Base-by-base conservation (phyloP, 75 land plant species). In the Adiantum capillusveneris region DNA sequence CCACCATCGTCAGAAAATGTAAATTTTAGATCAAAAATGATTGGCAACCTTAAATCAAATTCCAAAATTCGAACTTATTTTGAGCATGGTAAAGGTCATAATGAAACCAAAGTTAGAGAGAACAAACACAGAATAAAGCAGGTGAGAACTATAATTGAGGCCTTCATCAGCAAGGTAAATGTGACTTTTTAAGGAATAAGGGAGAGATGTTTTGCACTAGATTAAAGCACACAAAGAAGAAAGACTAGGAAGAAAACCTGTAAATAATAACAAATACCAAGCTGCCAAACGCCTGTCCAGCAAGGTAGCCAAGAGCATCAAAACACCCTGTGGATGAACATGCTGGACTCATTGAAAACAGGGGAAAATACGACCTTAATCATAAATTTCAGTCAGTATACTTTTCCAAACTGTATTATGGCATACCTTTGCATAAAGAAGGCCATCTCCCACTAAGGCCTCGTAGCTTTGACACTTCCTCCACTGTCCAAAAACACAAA, bases 211-310 rank as follows among this genome's bases (percentile, higher is more conserved):
- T n/a, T n/a, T n/a, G n/a, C n/a, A n/a, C n/a, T n/a, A n/a, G n/a
- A n/a, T n/a, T n/a, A n/a, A n/a, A n/a, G n/a, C n/a, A n/a, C n/a
- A 17, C 3, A 46, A n/a, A 17, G 21, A 46, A 17, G 14, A 46
- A 20, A 5, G 14, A 46, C 5, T 46, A 46, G 37, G 7, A 34
- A 34, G 37, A 25, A 5, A 11, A 53, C 55, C 55, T 24, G 55
- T 27, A 53, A 24, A 53, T 6, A 22, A 24, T 53, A 53, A 25
- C 28, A 53, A 25, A 25, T 53, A 53, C 55, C 55, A 53, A 26
- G 55, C 55, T 25, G 55, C 55, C 28, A 53, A 53, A 13, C 55
- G 55, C 55, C 29, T 24, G 25, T 53, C 55, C 1, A 53, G 25
- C 28, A 53, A 6, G 28, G 6, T 12, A 22, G 28, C 25, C 25